Evolutionary conservation across 2,329 filamentous ascomycete species (phyloP).

Genomic region (Neonectria magnoliae): DNA sequence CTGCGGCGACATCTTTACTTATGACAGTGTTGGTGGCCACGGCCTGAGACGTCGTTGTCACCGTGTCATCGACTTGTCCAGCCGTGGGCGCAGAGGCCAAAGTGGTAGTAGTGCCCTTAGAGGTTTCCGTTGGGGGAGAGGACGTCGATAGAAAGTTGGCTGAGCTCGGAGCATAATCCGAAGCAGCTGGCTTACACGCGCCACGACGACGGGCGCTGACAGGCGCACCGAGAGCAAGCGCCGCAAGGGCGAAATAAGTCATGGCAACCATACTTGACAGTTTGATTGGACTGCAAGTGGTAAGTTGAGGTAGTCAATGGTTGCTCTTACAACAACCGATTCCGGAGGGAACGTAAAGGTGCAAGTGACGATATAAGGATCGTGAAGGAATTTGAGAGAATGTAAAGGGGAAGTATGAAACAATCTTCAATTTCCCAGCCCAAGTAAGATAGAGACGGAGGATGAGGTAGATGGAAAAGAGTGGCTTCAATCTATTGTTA

Average conservation of each 20-base stretch:
- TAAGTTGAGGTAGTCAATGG: background rate
- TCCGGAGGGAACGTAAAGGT: background rate
- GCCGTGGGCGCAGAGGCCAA: background rate
- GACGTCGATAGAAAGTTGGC: background rate
- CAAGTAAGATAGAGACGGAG: constrained; percentile 1
- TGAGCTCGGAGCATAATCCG: background rate
- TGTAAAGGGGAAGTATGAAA: background rate
- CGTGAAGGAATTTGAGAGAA: constrained; percentile 9
- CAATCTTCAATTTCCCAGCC: constrained; percentile 6
- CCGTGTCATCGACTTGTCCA: background rate
- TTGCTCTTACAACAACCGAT: background rate
- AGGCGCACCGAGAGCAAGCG: constrained; percentile 27
- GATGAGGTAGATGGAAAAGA: constrained; percentile 3
- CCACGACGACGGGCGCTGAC: constrained; percentile 25
- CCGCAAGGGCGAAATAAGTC: constrained; percentile 24
- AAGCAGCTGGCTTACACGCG: background rate
- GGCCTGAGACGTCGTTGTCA: background rate
- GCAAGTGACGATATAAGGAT: background rate
- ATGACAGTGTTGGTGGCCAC: background rate
- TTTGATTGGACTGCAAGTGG: background rate
- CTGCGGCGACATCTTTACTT: background rate
- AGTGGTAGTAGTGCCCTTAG: background rate
- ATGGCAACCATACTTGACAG: constrained; percentile 30
- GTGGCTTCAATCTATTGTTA: constrained; percentile 5
- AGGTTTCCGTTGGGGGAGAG: background rate